Base-by-base conservation (phyloP, 441 rosid genomes). In the Adansonia gregorii region DNA sequence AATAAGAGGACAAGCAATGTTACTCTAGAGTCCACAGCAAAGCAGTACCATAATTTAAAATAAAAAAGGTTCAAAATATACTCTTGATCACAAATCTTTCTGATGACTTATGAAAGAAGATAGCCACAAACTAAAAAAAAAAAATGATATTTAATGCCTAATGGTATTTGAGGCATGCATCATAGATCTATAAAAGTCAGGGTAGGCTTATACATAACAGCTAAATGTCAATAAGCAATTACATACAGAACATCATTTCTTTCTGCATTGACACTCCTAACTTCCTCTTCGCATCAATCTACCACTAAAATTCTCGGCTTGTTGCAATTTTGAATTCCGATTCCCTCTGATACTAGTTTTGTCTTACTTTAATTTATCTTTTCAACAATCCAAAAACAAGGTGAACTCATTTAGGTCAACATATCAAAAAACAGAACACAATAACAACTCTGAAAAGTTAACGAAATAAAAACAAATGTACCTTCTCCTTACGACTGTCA, bases 401-500 rank as follows among this genome's bases (percentile, higher is more conserved):
- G 9, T 11, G 20, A 67, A 72, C 24, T 56, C 24, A 17, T 20
- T 46, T 46, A 20, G 19, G 56, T 20, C 27, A 46, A 67, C 0
- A 5, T 68, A 68, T 68, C 72, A 68, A 68, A 48, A 68, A 10
- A 46, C 8, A 45, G 59, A 54, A 51, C 11, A 17, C 8, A 12
- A 55, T 9, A n/a, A 17, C 27, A 41, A 14, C 17, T 41, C 61
- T 41, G 24, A 41, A 52, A 76, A 55, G 41, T 1, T 27, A 43
- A 51, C 19, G 22, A 46, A 20, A 46, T 19, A 56, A 59, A 60
- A 75, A 35, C 20, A 58, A 46, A 52, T 14, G 45, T 87, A 91
- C 95, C 93, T 91, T 91, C 84, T 91, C 95, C 83, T 89, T 91
- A 17, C 93, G 90, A 75, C 73, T 88, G 79, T 89, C 95, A 24